These are phyloP conservation scores for Geotrichum macrosporum DNA, from an alignment of 1,139 yeast species.

Conservation along the genomic window DNA sequence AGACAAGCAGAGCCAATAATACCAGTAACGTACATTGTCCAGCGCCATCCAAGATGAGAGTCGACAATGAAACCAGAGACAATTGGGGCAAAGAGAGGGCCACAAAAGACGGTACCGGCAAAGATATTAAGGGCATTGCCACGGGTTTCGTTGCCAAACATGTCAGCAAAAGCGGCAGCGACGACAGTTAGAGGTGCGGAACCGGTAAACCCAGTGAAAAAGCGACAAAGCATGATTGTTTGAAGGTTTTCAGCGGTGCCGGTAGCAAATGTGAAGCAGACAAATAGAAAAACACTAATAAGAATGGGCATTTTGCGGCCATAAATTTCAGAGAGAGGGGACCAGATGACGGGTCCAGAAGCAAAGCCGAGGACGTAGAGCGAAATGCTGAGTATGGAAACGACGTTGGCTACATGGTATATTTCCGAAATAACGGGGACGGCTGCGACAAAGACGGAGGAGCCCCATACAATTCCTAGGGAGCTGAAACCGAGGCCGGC, in stretches of 20 bases:
- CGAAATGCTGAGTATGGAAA: constrained; percentile 53
- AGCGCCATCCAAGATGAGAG: constrained; percentile 52
- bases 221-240: constrained; percentile 66
- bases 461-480: constrained; percentile 42
- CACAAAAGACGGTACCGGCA: constrained; percentile 62
- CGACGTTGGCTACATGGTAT: constrained; percentile 34
- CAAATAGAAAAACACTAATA: constrained; percentile 52
- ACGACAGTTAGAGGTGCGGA: constrained; percentile 80
- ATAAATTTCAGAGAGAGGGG: constrained; percentile 70
- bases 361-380: constrained; percentile 79
- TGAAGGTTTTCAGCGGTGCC: constrained; percentile 73
- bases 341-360: constrained; percentile 75
- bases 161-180: constrained; percentile 78
- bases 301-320: constrained; percentile 63
- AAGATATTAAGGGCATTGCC: constrained; percentile 69
- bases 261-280: constrained; percentile 61
- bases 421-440: constrained; percentile 31
- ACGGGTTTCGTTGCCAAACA: constrained; percentile 56
- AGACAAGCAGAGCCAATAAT: constrained; percentile 44
- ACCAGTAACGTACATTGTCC: constrained; percentile 55
- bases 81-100: constrained; percentile 72
- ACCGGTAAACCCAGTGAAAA: constrained; percentile 71
- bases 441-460: constrained; percentile 44
- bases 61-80: constrained; percentile 38
- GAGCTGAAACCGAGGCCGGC: constrained; percentile 40